phyloP scores from a whole-genome alignment of 192 early-diverging fungal species.

The Cladochytrium replicatum region DNA sequence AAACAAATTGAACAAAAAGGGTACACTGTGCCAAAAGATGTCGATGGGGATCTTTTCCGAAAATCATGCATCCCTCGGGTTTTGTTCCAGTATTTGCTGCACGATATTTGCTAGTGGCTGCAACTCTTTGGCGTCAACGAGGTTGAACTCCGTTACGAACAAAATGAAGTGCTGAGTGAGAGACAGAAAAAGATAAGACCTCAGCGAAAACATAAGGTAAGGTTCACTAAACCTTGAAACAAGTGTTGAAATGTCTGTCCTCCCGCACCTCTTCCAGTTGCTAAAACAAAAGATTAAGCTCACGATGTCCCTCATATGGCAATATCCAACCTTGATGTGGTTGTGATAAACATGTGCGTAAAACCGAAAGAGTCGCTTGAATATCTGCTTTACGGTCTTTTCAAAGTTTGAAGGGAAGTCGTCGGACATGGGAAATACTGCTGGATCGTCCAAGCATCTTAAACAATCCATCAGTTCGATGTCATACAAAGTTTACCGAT shows the following conservation, averaged over 20 bases:
- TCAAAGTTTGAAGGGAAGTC: constrained; percentile 17
- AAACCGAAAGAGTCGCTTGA: constrained; percentile 26
- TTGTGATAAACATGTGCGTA: constrained; percentile 28
- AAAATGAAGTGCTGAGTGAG: constrained; percentile 16
- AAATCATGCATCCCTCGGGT: constrained; percentile 16
- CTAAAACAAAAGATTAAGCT: constrained; percentile 4
- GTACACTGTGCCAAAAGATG: too few species aligned
- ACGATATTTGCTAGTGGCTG: constrained; percentile 21
- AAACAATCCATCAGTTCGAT: background rate
- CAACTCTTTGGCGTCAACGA: constrained; percentile 21
- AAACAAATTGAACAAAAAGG: too few species aligned
- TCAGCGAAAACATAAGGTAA: background rate
- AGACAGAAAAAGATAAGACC: background rate
- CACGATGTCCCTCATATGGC: background rate
- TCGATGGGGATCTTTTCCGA: too few species aligned
- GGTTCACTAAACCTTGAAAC: constrained; percentile 23
- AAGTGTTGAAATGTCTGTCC: constrained; percentile 33
- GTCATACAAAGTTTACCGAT: background rate
- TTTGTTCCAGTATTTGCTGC: constrained; percentile 21
- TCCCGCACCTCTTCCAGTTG: constrained; percentile 29
- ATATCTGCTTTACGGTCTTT: constrained; percentile 16
- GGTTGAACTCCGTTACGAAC: constrained; percentile 24
- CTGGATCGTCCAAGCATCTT: constrained; percentile 20
- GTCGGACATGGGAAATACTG: constrained; percentile 16
- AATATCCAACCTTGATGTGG: constrained; percentile 17